Percentiles rank a stretch among this genome's conserved stretches.
Conservation (phyloP, 257 asterid genomes). For the Sherardia arvensis region DNA sequence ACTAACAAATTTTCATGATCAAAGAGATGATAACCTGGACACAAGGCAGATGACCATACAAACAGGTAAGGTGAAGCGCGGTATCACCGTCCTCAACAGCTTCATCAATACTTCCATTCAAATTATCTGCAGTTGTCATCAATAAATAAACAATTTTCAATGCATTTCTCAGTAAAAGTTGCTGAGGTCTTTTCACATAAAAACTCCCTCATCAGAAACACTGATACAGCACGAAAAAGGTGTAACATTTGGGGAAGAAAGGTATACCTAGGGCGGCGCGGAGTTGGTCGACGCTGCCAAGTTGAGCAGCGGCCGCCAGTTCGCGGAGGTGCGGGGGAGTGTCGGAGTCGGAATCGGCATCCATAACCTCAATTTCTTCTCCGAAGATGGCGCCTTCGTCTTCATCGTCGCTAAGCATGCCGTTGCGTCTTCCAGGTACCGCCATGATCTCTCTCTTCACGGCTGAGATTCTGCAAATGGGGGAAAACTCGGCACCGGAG, state of each 20-base stretch:
- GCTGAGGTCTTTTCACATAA: no score
- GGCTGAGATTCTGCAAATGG: not conserved
- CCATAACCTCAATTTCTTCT: constrained; percentile 45
- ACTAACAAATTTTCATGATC: not conserved
- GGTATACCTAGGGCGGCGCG: constrained; percentile 74
- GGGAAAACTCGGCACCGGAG: not conserved
- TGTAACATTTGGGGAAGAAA: not conserved
- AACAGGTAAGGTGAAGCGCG: constrained; percentile 83
- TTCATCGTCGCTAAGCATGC: constrained; percentile 36
- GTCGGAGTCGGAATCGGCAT: constrained; percentile 33
- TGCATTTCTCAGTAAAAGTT: not conserved
- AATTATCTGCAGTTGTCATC: constrained; percentile 37
- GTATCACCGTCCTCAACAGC: constrained; percentile 93
- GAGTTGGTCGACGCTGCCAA: constrained; percentile 60
- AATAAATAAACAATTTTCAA: no score
- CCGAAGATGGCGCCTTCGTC: constrained; percentile 54
- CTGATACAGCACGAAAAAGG: not conserved
- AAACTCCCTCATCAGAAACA: not conserved
- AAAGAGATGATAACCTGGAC: constrained; percentile 47
- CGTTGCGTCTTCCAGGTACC: constrained; percentile 58
- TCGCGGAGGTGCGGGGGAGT: constrained; percentile 70
- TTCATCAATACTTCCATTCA: constrained; percentile 62
- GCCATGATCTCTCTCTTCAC: constrained; percentile 42
- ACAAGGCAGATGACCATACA: constrained; percentile 71
- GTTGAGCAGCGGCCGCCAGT: constrained; percentile 59